phyloP scores from a whole-genome alignment of 1,284 basidiomycete genomes.

The Ceratobasidium sp. region DNA sequence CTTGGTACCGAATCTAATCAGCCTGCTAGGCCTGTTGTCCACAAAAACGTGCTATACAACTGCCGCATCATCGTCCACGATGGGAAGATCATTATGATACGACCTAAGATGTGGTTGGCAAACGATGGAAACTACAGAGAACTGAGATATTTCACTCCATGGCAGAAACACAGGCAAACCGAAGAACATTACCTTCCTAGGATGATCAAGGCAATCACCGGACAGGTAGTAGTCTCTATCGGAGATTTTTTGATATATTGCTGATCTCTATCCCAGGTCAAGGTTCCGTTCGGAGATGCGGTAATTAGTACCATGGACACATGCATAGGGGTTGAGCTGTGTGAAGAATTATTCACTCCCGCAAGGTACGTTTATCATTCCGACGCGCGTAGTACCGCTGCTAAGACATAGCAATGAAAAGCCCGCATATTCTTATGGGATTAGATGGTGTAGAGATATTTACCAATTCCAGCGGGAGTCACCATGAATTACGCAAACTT shows the following conservation, averaged over 20 bases:
- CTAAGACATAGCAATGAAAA: conserved; percentile 49
- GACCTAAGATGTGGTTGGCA: conserved; percentile 99
- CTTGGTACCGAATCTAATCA: conserved; percentile 1
- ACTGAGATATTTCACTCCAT: conserved; percentile 94
- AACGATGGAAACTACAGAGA: conserved; percentile 99
- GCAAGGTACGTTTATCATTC: conserved; percentile 65
- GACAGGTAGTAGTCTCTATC: conserved; percentile 65
- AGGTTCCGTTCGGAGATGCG: conserved; percentile 94
- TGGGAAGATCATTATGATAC: conserved; percentile 85
- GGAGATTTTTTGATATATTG: not conserved
- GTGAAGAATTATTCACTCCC: conserved; percentile 97
- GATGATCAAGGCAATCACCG: conserved; percentile 83
- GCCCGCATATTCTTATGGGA: conserved; percentile 96
- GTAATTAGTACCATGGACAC: conserved; percentile 93
- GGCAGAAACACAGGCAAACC: conserved; percentile 83
- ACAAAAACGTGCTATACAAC: conserved; percentile 98
- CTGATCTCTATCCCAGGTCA: conserved; percentile 56
- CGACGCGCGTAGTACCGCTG: not conserved
- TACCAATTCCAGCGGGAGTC: conserved; percentile 95
- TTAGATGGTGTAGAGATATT: conserved; percentile 98
- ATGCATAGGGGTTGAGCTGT: conserved; percentile 93
- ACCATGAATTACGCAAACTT: conserved; percentile 95
- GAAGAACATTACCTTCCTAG: conserved; percentile 90
- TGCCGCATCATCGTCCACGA: conserved; percentile 89
- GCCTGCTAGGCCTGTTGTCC: conserved; percentile 79